Evolutionary conservation across 306 rosid species (phyloP), one percentile per base, ranked within the genome.

Genomic region (Prunus armeniaca): DNA sequence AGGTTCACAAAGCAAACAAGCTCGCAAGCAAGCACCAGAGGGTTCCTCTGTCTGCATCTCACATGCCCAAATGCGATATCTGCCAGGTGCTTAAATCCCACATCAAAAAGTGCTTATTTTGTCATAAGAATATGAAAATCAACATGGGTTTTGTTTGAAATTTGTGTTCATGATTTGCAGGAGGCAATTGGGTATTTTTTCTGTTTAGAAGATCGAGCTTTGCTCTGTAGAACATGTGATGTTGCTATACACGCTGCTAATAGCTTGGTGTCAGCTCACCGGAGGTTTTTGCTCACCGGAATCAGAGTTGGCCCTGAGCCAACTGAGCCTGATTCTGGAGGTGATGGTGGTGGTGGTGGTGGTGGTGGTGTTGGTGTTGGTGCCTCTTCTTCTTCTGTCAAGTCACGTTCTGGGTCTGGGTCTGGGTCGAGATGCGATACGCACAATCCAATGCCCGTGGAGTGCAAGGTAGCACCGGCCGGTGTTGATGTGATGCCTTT

Each of bases 11-110:
- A 3, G 98, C 99, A 61, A 96, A 96, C 72, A 96, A 92, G 86
- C 97, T 96, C 13, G 99, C 97, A 12, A 80, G 89, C 81, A 92
- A 89, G 79, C 99, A 96, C 83, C 98, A 96, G 84, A 85, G 99
- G 57, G 91, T 96, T 64, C 89, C 93, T 71, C 89, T 96, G 20
- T 84, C 88, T 41, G 65, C 78, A 13, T 89, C 98, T 64, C 82
- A 90, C 50, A 88, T 91, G 94, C 98, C 98, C 65, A 91, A 89
- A 71, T 96, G 98, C 81, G 98, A 96, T 66, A 91, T 96, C 74
- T 96, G 99, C 79, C 97, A 92, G 97, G 99, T 96, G 8, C 20
- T 63, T 30, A 12, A 15, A 63, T 60, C 46, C 46, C 22, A 30
- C 45, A 3, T 30, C 5, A 43, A 12, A 63, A 30, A 63, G 12